Conservation (phyloP, 2,329 filamentous ascomycete genomes). For the Berkeleyomyces basicola region DNA sequence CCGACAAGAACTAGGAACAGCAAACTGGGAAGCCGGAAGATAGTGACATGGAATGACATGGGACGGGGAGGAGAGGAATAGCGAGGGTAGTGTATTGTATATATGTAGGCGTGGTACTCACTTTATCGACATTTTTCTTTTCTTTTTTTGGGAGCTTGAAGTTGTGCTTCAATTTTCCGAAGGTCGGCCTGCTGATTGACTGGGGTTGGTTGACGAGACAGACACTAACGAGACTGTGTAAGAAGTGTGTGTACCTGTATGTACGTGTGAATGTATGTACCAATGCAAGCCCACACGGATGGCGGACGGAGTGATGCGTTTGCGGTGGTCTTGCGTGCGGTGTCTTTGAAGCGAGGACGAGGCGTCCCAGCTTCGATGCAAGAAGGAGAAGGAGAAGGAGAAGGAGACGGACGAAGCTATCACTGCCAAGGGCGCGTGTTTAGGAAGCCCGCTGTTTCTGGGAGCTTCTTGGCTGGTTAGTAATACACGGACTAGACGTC, state of each 20-base stretch:
- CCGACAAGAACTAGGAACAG: conserved; percentile 1
- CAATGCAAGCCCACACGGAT: background rate
- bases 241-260: background rate
- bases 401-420: too few relatives aligned
- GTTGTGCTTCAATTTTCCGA: background rate
- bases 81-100: conserved; percentile 9
- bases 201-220: background rate
- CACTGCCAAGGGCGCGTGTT: too few relatives aligned
- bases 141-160: background rate
- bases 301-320: background rate
- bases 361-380: too few relatives aligned
- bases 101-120: conserved; percentile 23
- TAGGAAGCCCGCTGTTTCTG: too few relatives aligned
- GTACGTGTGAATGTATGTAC: background rate
- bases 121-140: conserved; percentile 35
- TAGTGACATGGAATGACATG: conserved; percentile 12
- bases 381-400: too few relatives aligned
- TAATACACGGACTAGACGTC: too few relatives aligned
- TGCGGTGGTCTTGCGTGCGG: background rate
- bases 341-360: background rate
- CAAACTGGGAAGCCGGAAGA: conserved; percentile 9
- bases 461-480: too few relatives aligned
- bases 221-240: background rate
- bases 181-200: background rate
- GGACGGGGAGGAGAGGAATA: conserved; percentile 8